Conservation (phyloP, 192 early-diverging fungal species). For the Entophlyctis luteolus region DNA sequence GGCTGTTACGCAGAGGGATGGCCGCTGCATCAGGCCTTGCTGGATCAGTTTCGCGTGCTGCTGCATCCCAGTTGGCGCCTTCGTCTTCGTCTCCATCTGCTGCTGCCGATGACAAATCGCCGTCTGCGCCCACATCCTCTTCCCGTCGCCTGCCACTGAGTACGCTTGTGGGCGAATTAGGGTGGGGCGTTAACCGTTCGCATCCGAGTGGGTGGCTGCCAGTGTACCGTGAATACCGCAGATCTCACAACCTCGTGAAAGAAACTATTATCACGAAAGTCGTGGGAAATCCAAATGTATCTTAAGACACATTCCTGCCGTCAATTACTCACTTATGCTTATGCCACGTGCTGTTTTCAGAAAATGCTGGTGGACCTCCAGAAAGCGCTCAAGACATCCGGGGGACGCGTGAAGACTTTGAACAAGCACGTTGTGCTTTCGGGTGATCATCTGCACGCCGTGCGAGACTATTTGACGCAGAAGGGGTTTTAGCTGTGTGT, state of each 20-base stretch:
- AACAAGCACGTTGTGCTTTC: slow-evolving; percentile 3
- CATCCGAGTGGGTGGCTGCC: slow-evolving; percentile 19
- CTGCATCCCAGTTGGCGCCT: too few species aligned
- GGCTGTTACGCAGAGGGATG: too few species aligned
- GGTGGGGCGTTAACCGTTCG: background rate
- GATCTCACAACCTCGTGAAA: slow-evolving; percentile 13
- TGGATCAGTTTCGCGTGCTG: too few species aligned
- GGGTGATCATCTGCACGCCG: slow-evolving; percentile 23
- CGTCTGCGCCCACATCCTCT: too few species aligned
- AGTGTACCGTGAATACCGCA: slow-evolving; percentile 17
- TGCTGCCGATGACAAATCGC: too few species aligned
- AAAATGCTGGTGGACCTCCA: slow-evolving; percentile 3
- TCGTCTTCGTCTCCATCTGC: too few species aligned
- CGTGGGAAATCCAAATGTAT: background rate
- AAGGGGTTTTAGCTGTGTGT: too few species aligned
- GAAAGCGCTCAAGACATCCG: slow-evolving; percentile 1
- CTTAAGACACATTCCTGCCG: too few species aligned
- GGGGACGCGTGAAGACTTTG: background rate
- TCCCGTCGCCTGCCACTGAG: too few species aligned
- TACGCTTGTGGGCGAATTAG: background rate
- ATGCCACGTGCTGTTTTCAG: background rate
- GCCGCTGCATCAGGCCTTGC: too few species aligned
- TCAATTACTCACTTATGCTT: background rate
- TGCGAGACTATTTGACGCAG: slow-evolving; percentile 19
- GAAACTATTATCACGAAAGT: slow-evolving; percentile 12